Conservation (phyloP, 257 asterid species). For the Solanum chmielewskii region DNA sequence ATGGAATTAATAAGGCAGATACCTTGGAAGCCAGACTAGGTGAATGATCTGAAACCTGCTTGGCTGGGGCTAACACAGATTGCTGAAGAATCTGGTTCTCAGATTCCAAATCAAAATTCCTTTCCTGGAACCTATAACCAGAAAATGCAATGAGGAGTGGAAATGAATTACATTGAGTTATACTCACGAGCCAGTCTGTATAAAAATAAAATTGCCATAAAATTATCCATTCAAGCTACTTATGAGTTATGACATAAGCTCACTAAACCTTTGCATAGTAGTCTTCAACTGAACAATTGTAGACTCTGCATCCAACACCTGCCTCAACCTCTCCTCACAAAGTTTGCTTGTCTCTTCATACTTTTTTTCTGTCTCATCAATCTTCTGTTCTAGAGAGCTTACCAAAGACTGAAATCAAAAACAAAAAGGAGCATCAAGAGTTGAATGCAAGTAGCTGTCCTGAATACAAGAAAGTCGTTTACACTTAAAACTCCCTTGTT, state of each 20-base stretch:
- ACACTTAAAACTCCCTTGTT: background rate
- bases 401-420: constrained; percentile 42
- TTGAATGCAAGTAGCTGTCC: background rate
- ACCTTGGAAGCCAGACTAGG: constrained; percentile 43
- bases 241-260: background rate
- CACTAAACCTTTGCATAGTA: constrained; percentile 54
- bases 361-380: constrained; percentile 80
- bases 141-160: background rate
- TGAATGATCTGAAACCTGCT: constrained; percentile 39
- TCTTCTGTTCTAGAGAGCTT: constrained; percentile 62
- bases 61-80: constrained; percentile 42
- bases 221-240: background rate
- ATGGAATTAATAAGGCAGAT: background rate
- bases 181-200: background rate
- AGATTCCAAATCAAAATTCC: constrained; percentile 1
- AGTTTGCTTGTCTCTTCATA: constrained; percentile 82
- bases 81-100: constrained; percentile 28
- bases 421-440: background rate
- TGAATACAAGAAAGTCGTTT: background rate
- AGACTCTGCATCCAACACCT: constrained; percentile 85
- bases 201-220: background rate
- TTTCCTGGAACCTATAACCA: background rate
- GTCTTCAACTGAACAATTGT: constrained; percentile 75
- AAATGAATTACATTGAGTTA: background rate
- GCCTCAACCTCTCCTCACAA: constrained; percentile 90